These are phyloP conservation scores for Stagonosporopsis chrysanthemi DNA, from an alignment of 2,329 filamentous ascomycete species.

Conservation along the genomic window DNA sequence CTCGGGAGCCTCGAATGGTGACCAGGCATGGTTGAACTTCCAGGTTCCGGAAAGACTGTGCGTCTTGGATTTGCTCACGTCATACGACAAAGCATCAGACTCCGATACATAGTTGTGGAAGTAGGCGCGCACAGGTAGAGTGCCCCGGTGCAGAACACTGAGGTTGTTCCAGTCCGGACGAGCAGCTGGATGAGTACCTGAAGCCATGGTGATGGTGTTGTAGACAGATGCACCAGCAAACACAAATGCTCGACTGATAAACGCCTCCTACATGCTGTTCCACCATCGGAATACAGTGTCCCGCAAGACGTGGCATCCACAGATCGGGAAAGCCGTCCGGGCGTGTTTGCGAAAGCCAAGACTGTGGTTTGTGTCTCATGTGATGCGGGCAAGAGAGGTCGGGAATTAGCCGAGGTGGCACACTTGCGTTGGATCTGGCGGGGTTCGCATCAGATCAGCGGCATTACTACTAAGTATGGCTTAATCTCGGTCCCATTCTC, in stretches of 20 bases:
- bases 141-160: slow-evolving; percentile 66
- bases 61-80: slow-evolving; percentile 43
- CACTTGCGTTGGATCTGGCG: slow-evolving; percentile 4
- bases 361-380: slow-evolving; percentile 14
- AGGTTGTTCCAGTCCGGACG: slow-evolving; percentile 70
- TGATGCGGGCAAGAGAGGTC: slow-evolving; percentile 7
- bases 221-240: slow-evolving; percentile 1
- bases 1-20: slow-evolving; percentile 46
- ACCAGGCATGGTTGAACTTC: slow-evolving; percentile 51
- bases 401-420: slow-evolving; percentile 3
- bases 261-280: slow-evolving; percentile 9
- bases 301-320: slow-evolving; percentile 17
- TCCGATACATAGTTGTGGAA: slow-evolving; percentile 63
- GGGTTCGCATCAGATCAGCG: background rate
- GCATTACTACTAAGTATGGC: slow-evolving; percentile 17
- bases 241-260: slow-evolving; percentile 15
- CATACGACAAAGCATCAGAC: slow-evolving; percentile 57
- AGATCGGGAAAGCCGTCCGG: slow-evolving; percentile 35
- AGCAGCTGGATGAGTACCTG: slow-evolving; percentile 29
- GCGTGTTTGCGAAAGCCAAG: slow-evolving; percentile 21
- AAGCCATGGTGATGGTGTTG: slow-evolving; percentile 27
- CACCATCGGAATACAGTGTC: slow-evolving; percentile 14
- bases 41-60: slow-evolving; percentile 48
- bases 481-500: slow-evolving; percentile 8
- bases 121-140: slow-evolving; percentile 63